Evolutionary conservation across 2,329 filamentous ascomycete genomes (phyloP).

Genomic region (Cladosporium sp.): DNA sequence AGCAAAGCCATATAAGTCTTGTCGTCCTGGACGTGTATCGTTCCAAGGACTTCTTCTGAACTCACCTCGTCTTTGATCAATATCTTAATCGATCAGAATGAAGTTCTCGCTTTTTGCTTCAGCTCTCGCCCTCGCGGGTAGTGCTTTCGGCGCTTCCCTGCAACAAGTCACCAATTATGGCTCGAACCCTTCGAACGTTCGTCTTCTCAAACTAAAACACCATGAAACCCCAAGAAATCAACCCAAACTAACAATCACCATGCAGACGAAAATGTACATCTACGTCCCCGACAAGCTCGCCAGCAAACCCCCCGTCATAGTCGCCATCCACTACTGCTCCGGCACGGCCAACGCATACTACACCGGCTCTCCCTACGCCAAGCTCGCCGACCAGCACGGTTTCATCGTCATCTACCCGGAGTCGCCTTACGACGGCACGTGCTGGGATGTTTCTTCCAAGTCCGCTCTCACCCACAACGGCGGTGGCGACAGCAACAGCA

Average conservation of each 20-base stretch:
- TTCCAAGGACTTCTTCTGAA: too few species aligned
- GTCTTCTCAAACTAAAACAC: background rate
- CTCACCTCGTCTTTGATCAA: too few species aligned
- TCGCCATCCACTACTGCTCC: slow-evolving; percentile 49
- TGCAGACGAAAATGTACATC: slow-evolving; percentile 51
- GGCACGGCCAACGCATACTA: slow-evolving; percentile 50
- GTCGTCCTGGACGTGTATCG: too few species aligned
- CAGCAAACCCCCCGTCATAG: slow-evolving; percentile 20
- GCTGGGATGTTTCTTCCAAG: slow-evolving; percentile 56
- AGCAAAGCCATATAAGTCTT: slow-evolving; percentile 7
- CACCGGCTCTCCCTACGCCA: slow-evolving; percentile 48
- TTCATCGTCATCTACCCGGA: slow-evolving; percentile 58
- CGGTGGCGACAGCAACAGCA: slow-evolving; percentile 52
- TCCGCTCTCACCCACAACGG: slow-evolving; percentile 52
- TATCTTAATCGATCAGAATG: background rate
- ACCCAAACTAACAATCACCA: too few species aligned
- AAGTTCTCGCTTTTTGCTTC: slow-evolving; percentile 5
- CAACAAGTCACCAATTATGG: slow-evolving; percentile 12
- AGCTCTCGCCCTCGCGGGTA: slow-evolving; percentile 1
- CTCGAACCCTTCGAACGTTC: slow-evolving; percentile 3
- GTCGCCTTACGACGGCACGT: slow-evolving; percentile 48
- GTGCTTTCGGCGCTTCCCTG: slow-evolving; percentile 4
- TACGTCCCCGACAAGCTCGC: slow-evolving; percentile 19
- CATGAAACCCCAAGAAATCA: too few species aligned
- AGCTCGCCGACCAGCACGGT: slow-evolving; percentile 49